phyloP scores from a whole-genome alignment of 495 filamentous ascomycete species.

The Trichocladium uniseriatum region DNA sequence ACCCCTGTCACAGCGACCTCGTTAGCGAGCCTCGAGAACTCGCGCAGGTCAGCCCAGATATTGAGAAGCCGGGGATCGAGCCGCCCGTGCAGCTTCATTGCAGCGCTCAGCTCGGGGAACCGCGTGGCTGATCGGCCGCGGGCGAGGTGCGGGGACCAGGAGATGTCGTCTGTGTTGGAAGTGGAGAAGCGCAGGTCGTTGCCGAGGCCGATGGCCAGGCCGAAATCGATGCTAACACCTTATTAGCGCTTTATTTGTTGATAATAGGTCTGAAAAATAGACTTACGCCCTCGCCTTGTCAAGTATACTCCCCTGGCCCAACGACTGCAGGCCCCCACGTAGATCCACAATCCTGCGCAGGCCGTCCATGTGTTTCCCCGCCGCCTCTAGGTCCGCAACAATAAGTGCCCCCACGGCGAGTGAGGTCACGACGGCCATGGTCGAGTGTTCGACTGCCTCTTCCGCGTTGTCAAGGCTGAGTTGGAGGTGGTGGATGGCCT shows the following conservation, averaged over 20 bases:
- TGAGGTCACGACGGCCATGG: conserved; percentile 7
- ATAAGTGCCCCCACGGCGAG: conserved; percentile 7
- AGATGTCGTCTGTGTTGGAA: background rate
- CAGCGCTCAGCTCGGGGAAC: no score
- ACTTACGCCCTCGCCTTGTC: conserved; percentile 1
- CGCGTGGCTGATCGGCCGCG: no score
- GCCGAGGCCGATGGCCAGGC: conserved; percentile 5
- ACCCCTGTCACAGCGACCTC: background rate
- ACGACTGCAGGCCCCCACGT: background rate
- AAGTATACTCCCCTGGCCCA: background rate
- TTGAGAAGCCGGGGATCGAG: no score
- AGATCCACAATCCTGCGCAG: conserved; percentile 3
- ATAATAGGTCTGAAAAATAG: no score
- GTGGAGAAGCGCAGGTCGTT: conserved; percentile 6
- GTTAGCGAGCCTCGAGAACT: conserved; percentile 2
- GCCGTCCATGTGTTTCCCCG: conserved; percentile 13
- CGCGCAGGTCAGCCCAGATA: conserved; percentile 13
- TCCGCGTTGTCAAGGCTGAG: background rate
- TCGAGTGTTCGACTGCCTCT: background rate
- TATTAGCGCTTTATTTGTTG: background rate
- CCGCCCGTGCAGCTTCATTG: no score
- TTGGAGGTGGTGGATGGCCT: no score
- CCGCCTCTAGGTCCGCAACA: conserved; percentile 4
- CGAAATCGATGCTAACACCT: no score
- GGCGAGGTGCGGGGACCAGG: conserved; percentile 7